Conservation (phyloP, 345 rosid genomes). For the Eucalyptus urophylla region DNA sequence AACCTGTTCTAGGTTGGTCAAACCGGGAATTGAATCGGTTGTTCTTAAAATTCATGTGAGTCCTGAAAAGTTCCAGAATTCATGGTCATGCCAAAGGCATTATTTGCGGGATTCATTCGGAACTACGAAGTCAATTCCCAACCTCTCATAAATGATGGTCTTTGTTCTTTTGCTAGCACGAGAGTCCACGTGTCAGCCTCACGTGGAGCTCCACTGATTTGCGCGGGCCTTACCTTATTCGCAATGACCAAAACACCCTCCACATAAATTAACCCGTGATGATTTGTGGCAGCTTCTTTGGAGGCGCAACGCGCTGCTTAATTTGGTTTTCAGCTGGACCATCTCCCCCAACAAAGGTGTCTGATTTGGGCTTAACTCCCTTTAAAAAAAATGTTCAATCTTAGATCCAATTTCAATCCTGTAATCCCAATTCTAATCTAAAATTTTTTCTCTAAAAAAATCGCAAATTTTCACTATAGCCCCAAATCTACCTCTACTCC, state of each 20-base stretch:
- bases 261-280: accelerated
- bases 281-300: neutral
- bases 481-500: accelerated
- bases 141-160: neutral
- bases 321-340: neutral
- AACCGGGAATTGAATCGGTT: neutral
- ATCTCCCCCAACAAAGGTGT: neutral
- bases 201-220: neutral
- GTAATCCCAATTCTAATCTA: accelerated
- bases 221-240: neutral
- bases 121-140: neutral
- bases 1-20: neutral
- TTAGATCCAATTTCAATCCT: neutral
- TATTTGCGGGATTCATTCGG: neutral
- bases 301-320: neutral
- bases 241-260: neutral
- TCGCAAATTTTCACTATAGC: neutral
- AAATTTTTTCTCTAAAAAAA: neutral
- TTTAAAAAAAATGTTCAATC: accelerated
- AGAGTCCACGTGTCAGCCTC: neutral
- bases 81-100: neutral
- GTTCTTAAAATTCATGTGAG: neutral
- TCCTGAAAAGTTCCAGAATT: neutral
- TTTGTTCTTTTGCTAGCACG: neutral
- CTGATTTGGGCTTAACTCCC: neutral